A percentile compares a stretch with the other conserved stretches of the same genome.
phyloP scores from a whole-genome alignment of 192 early-diverging fungal species.

The Podila clonocystis region DNA sequence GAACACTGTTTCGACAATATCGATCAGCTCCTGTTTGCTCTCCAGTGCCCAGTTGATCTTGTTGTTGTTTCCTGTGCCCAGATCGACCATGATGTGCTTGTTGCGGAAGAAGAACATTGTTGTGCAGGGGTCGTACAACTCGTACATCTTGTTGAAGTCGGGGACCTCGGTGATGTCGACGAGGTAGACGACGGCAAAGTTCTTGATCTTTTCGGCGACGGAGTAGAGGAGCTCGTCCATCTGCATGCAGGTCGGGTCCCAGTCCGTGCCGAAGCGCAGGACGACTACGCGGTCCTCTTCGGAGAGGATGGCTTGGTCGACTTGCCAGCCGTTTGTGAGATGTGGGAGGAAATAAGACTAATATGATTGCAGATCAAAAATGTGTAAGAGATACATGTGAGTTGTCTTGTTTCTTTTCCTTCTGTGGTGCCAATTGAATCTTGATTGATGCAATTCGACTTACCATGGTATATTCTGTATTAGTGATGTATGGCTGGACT shows the following conservation, averaged over 20 bases:
- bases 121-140: slow-evolving; percentile 98
- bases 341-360: slow-evolving; percentile 71
- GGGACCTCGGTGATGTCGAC: slow-evolving; percentile 97
- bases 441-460: too few relatives aligned
- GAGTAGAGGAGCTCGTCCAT: slow-evolving; percentile 97
- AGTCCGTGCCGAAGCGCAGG: slow-evolving; percentile 97
- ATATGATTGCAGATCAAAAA: neutral
- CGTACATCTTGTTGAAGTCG: slow-evolving; percentile 96
- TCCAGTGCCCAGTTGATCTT: slow-evolving; percentile 98
- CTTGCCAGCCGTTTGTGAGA: slow-evolving; percentile 90
- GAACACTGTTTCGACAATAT: slow-evolving; percentile 90
- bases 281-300: slow-evolving; percentile 98
- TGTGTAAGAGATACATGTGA: neutral
- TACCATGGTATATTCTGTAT: too few relatives aligned
- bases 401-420: neutral
- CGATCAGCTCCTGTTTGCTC: slow-evolving; percentile 97
- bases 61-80: slow-evolving; percentile 99
- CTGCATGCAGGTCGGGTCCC: slow-evolving; percentile 95
- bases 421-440: too few relatives aligned
- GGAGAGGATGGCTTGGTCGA: slow-evolving; percentile 97
- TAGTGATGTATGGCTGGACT: too few relatives aligned
- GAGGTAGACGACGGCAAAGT: slow-evolving; percentile 98
- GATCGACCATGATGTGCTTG: slow-evolving; percentile 99
- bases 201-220: slow-evolving; percentile 96
- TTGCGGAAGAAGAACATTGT: slow-evolving; percentile 97